Evolutionary conservation across 306 rosid genomes (phyloP).

Genomic region (Fragaria nilgerrensis): DNA sequence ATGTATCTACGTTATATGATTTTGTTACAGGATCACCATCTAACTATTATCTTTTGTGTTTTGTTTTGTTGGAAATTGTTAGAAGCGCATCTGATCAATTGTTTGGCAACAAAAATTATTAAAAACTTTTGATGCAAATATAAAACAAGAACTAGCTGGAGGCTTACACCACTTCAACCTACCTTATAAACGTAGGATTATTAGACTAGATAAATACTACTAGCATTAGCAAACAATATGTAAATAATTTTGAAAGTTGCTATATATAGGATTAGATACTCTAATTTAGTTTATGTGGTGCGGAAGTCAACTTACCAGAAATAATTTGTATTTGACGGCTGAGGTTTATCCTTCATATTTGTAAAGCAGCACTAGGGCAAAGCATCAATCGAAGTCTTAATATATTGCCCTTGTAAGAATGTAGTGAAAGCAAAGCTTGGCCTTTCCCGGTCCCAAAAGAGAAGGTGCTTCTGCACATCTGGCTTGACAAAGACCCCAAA

Average conservation of each 20-base stretch:
- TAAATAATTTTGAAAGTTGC: background rate
- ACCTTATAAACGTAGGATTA: background rate
- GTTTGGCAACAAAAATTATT: no score
- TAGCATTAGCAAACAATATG: background rate
- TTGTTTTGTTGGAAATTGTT: no score
- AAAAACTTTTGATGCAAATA: no score
- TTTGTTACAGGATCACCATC: no score
- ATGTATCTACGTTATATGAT: no score
- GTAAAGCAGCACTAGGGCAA: background rate
- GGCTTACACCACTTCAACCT: background rate
- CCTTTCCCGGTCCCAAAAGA: background rate
- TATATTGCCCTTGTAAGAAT: background rate
- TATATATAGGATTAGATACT: background rate
- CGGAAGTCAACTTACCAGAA: slow-evolving; percentile 2
- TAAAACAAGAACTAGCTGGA: background rate
- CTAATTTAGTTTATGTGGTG: background rate
- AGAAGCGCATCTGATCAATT: no score
- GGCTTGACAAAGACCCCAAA: background rate
- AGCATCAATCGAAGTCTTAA: background rate
- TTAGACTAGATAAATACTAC: background rate
- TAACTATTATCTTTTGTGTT: no score
- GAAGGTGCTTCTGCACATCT: background rate
- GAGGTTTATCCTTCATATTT: slow-evolving; percentile 3
- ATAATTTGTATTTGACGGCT: background rate
- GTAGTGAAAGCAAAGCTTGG: background rate